Evolutionary conservation across 1,284 basidiomycete species (phyloP), one percentile per base, ranked within the genome.

Genomic region (Melampsora larici-populina): DNA sequence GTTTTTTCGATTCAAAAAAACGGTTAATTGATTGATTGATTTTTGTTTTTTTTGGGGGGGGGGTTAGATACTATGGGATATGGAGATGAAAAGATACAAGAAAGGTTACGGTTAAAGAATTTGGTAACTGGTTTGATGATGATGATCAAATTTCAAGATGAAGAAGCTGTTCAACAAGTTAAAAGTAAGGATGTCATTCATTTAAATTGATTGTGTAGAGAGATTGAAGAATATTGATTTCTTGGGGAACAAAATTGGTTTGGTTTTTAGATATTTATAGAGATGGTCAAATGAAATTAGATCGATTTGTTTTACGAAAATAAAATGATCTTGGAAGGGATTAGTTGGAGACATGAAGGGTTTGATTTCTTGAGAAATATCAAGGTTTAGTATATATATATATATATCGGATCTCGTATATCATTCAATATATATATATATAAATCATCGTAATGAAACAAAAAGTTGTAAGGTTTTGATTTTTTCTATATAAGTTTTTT

Each of bases 271-370:
- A 58, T 58, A 58, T 58, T 58, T n/a, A 58, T 58, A 58, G 55
- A 21, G 26, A n/a, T n/a, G 55, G 55, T 24, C 55, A 58, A 58
- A 58, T 58, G 55, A 58, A 58, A 58, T 58, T 58, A 29, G 55
- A 58, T 58, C 13, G 55, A n/a, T 58, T 58, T 58, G 55, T 58
- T 8, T 8, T 58, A 11, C 21, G 55, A 29, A 24, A n/a, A 24
- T 58, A 8, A 29, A 58, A 7, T 36, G 36, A 36, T 49, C 13
- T 11, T 36, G 36, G 9, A 36, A 36, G 36, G 36, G 36, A 49
- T 49, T 11, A 49, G 48, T 11, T 11, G 48, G 21, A 49, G 48
- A 21, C 11, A 49, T 49, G 48, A 49, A 49, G 48, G n/a, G n/a
- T n/a, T n/a, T n/a, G n/a, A n/a, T 49, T 49, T 49, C 21, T 11